Evolutionary conservation across 2,329 filamentous ascomycete species (phyloP).

Genomic region (Paecilomyces variotii): DNA sequence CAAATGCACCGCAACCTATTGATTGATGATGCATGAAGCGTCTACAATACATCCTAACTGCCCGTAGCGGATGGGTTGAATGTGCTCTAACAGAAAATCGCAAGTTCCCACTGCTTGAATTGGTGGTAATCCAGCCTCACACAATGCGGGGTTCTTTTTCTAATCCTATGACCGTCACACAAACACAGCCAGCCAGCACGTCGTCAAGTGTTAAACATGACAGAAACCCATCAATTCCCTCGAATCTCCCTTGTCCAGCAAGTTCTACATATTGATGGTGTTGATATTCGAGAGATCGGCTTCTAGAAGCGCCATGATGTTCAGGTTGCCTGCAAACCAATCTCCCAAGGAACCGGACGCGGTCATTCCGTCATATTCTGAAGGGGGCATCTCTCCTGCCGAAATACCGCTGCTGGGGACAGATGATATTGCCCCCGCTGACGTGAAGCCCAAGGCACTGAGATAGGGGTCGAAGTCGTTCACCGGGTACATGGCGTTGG

Average conservation of each 20-base stretch:
- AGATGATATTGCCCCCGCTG: slow-evolving; percentile 5
- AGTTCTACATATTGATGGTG: neutral
- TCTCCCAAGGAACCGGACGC: slow-evolving; percentile 7
- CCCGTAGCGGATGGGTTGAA: neutral
- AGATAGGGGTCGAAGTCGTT: slow-evolving; percentile 10
- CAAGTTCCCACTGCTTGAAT: neutral
- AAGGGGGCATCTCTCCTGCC: neutral
- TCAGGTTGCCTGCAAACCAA: slow-evolving; percentile 10
- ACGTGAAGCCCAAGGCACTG: slow-evolving; percentile 9
- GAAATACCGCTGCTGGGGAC: neutral
- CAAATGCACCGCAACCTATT: neutral
- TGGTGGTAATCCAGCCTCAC: neutral
- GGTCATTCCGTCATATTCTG: neutral
- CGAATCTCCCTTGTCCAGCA: neutral
- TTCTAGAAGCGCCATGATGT: slow-evolving; percentile 9
- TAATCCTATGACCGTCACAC: neutral
- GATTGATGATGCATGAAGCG: neutral
- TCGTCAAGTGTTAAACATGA: neutral
- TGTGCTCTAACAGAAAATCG: neutral
- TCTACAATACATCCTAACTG: neutral
- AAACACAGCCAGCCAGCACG: neutral
- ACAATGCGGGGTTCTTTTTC: neutral
- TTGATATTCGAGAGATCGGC: slow-evolving; percentile 8
- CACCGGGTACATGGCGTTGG: neutral
- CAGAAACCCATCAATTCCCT: neutral